Percentiles rank a stretch among this genome's conserved stretches.
These are phyloP conservation scores for Macrolepiota dolichaula DNA, from an alignment of 768 basidiomycete species.

Conservation along the genomic window DNA sequence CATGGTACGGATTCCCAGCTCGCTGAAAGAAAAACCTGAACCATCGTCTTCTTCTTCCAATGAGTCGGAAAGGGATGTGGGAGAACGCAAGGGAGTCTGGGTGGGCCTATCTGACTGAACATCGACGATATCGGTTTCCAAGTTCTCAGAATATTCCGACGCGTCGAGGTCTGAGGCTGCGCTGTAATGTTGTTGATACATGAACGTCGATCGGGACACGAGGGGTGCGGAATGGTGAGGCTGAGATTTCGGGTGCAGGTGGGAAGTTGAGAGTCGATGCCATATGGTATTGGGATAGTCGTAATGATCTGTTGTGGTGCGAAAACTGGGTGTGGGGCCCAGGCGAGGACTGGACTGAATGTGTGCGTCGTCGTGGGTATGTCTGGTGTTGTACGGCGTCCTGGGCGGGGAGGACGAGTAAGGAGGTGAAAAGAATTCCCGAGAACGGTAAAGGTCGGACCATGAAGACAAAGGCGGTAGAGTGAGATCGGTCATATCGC, in stretches of 20 bases:
- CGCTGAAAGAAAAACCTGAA: slow-evolving; percentile 24
- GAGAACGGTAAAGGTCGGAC: slow-evolving; percentile 17
- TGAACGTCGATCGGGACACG: slow-evolving; percentile 25
- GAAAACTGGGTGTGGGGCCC: slow-evolving; percentile 20
- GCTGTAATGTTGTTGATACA: slow-evolving; percentile 22
- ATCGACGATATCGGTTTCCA: slow-evolving; percentile 20
- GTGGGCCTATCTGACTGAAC: slow-evolving; percentile 23
- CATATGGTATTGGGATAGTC: slow-evolving; percentile 27
- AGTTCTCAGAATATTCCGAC: slow-evolving; percentile 29
- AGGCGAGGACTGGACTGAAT: slow-evolving; percentile 35
- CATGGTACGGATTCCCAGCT: slow-evolving; percentile 37
- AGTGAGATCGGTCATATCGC: slow-evolving; percentile 16
- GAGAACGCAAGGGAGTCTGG: slow-evolving; percentile 22
- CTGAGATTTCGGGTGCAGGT: slow-evolving; percentile 17
- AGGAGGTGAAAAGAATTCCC: slow-evolving; percentile 28
- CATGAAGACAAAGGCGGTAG: slow-evolving; percentile 16
- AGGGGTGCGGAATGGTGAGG: slow-evolving; percentile 20
- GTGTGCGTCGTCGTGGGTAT: slow-evolving; percentile 24
- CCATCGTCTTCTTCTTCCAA: slow-evolving; percentile 28
- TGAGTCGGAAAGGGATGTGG: slow-evolving; percentile 29
- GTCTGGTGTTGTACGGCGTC: slow-evolving; percentile 29
- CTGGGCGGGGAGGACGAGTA: slow-evolving; percentile 37
- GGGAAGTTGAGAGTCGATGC: slow-evolving; percentile 15
- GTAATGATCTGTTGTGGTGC: slow-evolving; percentile 17
- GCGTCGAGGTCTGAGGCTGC: slow-evolving; percentile 31